Percentiles rank a stretch among this genome's conserved stretches.
phyloP scores from a whole-genome alignment of 148 eudicot genomes.

The Rhododendron mucronatum region DNA sequence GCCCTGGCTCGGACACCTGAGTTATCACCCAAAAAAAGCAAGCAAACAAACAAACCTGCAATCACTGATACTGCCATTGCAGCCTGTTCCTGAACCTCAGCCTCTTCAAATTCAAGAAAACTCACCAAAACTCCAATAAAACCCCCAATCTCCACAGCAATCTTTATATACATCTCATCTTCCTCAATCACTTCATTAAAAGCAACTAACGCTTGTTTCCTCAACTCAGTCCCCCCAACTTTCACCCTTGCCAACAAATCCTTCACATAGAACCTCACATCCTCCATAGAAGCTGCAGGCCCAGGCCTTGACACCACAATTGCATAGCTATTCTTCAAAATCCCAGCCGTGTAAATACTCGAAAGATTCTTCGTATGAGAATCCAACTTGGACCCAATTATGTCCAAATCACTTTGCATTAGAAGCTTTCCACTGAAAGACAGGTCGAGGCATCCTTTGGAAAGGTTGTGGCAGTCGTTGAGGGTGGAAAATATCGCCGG shows the following conservation, averaged over 20 bases:
- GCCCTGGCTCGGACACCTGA: too few species aligned
- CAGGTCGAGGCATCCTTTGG: constrained; percentile 37
- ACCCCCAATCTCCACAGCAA: constrained; percentile 46
- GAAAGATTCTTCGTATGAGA: constrained; percentile 23
- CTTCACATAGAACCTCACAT: constrained; percentile 53
- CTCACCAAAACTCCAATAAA: constrained; percentile 32
- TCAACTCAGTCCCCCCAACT: constrained; percentile 56
- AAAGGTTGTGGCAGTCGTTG: constrained; percentile 33
- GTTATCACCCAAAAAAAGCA: too few species aligned
- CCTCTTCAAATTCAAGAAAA: constrained; percentile 50
- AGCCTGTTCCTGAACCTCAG: constrained; percentile 51
- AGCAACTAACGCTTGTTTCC: constrained; percentile 49
- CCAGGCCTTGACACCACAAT: constrained; percentile 61
- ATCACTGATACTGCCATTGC: constrained; percentile 33
- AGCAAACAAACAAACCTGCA: constrained; percentile 13
- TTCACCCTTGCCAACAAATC: constrained; percentile 65
- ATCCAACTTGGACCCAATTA: constrained; percentile 39
- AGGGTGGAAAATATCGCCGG: constrained; percentile 29
- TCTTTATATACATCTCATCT: constrained; percentile 61
- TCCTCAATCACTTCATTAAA: constrained; percentile 52
- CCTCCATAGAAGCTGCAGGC: constrained; percentile 44
- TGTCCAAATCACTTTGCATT: constrained; percentile 86
- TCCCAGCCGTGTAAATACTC: constrained; percentile 39
- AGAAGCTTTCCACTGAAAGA: constrained; percentile 63
- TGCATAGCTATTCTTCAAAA: constrained; percentile 43